Evolutionary conservation across 2,329 filamentous ascomycete species (phyloP).

Genomic region (Penicillium olsonii): DNA sequence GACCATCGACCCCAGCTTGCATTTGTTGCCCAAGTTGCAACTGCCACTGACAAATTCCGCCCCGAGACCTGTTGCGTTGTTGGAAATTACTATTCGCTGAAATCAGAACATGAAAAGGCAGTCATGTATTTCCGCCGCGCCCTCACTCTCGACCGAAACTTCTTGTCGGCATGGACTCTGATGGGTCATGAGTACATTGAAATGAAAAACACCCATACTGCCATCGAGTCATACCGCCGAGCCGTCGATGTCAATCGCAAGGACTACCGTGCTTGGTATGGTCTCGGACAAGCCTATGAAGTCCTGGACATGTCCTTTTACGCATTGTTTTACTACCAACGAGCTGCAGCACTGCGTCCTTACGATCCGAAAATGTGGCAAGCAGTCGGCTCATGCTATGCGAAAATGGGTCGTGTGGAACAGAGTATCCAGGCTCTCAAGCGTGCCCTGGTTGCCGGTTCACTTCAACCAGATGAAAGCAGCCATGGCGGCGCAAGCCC

Average conservation of each 20-base stretch:
- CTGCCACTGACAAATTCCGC: conserved; percentile 89
- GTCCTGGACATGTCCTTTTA: conserved; percentile 98
- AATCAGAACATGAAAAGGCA: conserved; percentile 95
- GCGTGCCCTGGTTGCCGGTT: conserved; percentile 83
- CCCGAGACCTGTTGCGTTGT: conserved; percentile 96
- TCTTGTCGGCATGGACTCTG: conserved; percentile 92
- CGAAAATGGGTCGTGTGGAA: conserved; percentile 81
- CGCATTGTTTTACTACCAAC: conserved; percentile 95
- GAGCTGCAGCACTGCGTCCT: conserved; percentile 85
- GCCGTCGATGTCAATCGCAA: conserved; percentile 95
- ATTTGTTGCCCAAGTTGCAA: conserved; percentile 88
- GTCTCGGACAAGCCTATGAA: conserved; percentile 94
- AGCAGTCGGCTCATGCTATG: conserved; percentile 87
- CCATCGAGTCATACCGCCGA: conserved; percentile 93
- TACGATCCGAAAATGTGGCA: conserved; percentile 99
- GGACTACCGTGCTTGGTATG: conserved; percentile 98
- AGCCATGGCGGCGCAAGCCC: conserved; percentile 21
- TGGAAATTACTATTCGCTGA: conserved; percentile 93
- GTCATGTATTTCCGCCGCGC: conserved; percentile 97
- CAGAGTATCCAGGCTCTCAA: conserved; percentile 96
- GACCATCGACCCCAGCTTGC: conserved; percentile 83
- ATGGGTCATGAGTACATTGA: conserved; percentile 99
- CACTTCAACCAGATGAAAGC: conserved; percentile 65
- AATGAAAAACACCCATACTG: conserved; percentile 96
- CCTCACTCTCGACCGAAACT: conserved; percentile 83